Conservation (phyloP, 305 asterid species). For the Andrographis paniculata region DNA sequence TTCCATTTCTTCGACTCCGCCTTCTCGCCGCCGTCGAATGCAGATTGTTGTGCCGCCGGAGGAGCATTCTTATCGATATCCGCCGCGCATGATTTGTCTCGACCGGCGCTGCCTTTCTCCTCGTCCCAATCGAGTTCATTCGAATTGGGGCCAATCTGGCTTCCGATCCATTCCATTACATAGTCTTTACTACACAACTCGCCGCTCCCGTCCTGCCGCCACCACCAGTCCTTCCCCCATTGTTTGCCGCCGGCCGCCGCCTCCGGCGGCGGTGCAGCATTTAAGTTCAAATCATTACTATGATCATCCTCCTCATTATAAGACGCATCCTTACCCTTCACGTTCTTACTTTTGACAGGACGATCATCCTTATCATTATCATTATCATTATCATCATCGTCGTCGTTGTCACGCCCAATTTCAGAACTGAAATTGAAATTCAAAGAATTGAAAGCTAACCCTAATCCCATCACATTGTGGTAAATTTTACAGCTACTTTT, state of each 20-base stretch:
- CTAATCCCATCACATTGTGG: conserved; percentile 45
- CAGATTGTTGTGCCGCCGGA: conserved; percentile 22
- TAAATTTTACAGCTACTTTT: conserved; percentile 35
- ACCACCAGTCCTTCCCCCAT: conserved; percentile 99
- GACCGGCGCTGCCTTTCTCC: conserved; percentile 35
- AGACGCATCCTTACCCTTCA: conserved; percentile 52
- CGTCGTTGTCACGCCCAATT: conserved; percentile 33
- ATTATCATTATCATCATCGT: conserved; percentile 24
- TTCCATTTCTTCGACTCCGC: conserved; percentile 33
- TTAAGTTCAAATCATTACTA: conserved; percentile 40
- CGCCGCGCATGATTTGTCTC: too few relatives aligned
- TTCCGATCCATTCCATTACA: conserved; percentile 94
- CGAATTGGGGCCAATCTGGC: conserved; percentile 54
- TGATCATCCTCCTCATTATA: conserved; percentile 53
- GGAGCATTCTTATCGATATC: conserved; percentile 14
- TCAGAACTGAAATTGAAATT: conserved; percentile 28
- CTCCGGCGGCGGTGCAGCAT: too few relatives aligned
- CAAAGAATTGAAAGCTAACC: conserved; percentile 31
- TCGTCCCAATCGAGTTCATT: conserved; percentile 52
- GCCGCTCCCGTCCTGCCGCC: conserved; percentile 92
- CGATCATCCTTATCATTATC: conserved; percentile 52
- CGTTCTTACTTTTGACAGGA: conserved; percentile 18
- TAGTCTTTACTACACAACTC: conserved; percentile 85
- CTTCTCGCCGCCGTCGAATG: conserved; percentile 23
- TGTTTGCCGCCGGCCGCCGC: conserved; percentile 37